Conservation (phyloP, 1,284 basidiomycete genomes). For the Microbotryum scabiosae region DNA sequence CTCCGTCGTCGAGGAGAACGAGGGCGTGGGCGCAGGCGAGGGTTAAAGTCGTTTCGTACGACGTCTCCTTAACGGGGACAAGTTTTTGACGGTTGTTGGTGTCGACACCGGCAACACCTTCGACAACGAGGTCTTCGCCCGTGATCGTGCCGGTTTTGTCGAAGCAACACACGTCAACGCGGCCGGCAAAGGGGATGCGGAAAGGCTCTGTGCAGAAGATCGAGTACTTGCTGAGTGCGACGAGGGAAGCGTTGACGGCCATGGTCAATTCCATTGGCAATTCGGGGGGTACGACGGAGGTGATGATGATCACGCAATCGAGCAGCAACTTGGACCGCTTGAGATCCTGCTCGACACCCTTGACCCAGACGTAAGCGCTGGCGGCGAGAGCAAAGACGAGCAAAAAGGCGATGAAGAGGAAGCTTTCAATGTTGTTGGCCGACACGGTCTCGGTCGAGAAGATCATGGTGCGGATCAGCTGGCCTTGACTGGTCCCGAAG, state of each 20-base stretch:
- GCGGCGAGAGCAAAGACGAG: constrained; percentile 93
- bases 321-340: constrained; percentile 87
- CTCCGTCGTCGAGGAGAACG: constrained; percentile 76
- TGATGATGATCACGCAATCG: constrained; percentile 89
- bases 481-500: constrained; percentile 90
- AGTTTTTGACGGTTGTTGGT: constrained; percentile 53
- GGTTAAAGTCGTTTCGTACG: constrained; percentile 71
- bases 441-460: constrained; percentile 91
- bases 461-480: constrained; percentile 93
- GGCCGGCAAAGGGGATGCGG: constrained; percentile 84
- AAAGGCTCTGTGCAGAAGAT: constrained; percentile 98
- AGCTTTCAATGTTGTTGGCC: constrained; percentile 85
- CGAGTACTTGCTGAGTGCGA: constrained; percentile 84
- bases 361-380: constrained; percentile 90
- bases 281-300: constrained; percentile 90
- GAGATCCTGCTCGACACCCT: constrained; percentile 81
- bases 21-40: constrained; percentile 92
- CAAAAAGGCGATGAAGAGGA: constrained; percentile 92
- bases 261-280: constrained; percentile 91
- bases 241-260: constrained; percentile 86
- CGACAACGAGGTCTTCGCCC: constrained; percentile 84
- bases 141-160: constrained; percentile 98
- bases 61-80: constrained; percentile 65
- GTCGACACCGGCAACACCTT: constrained; percentile 78
- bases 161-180: constrained; percentile 93